These are phyloP conservation scores for Fusarium sterilihyphosum DNA, from an alignment of 2,329 filamentous ascomycete species.

Conservation along the genomic window DNA sequence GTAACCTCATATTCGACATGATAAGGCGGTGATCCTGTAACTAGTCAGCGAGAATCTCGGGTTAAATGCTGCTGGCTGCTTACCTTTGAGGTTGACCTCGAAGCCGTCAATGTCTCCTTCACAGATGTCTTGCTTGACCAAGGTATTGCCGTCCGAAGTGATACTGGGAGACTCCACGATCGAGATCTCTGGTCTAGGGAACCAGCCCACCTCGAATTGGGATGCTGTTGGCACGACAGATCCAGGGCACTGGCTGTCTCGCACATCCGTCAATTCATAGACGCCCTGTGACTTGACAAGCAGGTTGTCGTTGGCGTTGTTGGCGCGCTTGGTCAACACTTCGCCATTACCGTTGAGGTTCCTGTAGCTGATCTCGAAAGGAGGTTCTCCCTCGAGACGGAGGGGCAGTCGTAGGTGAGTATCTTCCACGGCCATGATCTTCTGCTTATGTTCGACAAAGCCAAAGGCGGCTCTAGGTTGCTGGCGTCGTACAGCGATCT, in stretches of 20 bases:
- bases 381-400: conserved; percentile 83
- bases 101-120: conserved; percentile 94
- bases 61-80: conserved; percentile 39
- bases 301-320: conserved; percentile 73
- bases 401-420: conserved; percentile 80
- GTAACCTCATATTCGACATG: conserved; percentile 83
- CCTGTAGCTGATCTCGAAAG: conserved; percentile 83
- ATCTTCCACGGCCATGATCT: conserved; percentile 79
- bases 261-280: conserved; percentile 82
- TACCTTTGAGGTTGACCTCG: conserved; percentile 82
- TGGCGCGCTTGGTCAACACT: conserved; percentile 60
- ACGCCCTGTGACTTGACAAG: conserved; percentile 73
- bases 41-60: conserved; percentile 43
- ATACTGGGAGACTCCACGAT: conserved; percentile 73
- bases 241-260: conserved; percentile 84
- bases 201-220: conserved; percentile 85
- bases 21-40: conserved; percentile 78
- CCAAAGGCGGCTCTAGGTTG: conserved; percentile 89
- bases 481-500: conserved; percentile 87
- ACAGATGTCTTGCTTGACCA: conserved; percentile 84
- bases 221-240: conserved; percentile 78
- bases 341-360: conserved; percentile 67
- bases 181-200: conserved; percentile 78
- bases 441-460: conserved; percentile 81
- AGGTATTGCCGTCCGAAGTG: conserved; percentile 60